Evolutionary conservation across 306 rosid species (phyloP).

Genomic region (Geum urbanum): DNA sequence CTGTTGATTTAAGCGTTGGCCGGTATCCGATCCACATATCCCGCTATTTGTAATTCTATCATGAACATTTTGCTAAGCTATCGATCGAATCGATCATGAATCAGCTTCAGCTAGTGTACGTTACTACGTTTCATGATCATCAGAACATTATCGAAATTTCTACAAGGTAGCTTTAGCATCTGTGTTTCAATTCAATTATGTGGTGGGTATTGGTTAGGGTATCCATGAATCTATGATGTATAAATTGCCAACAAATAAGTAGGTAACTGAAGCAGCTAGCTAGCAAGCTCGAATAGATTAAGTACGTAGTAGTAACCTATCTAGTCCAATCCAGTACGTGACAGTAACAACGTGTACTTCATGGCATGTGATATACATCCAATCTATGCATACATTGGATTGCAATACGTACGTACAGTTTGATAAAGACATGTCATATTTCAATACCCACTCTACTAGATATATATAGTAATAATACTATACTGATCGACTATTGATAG

Average conservation of each 20-base stretch:
- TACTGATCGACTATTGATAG: not conserved
- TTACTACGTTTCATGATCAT: no score
- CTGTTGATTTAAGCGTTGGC: not conserved
- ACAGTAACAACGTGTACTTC: conserved; percentile 1
- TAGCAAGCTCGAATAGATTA: not conserved
- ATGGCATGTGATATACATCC: not conserved
- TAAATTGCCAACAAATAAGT: not conserved
- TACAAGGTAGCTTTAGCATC: no score
- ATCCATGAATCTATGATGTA: no score
- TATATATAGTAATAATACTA: no score
- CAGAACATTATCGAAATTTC: no score
- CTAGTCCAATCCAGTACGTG: conserved; percentile 2
- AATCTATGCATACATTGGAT: not conserved
- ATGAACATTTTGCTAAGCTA: not conserved
- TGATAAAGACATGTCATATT: not conserved
- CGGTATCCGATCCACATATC: not conserved
- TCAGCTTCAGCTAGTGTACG: no score
- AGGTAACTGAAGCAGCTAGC: not conserved
- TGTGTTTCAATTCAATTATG: no score
- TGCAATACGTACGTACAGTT: not conserved
- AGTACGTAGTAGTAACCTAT: not conserved
- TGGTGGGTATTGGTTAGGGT: no score
- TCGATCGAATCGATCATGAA: no score
- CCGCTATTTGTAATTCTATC: not conserved
- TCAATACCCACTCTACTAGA: not conserved